phyloP scores from a whole-genome alignment of 108 stramenopile genomes.

The Asterionellopsis glacialis region DNA sequence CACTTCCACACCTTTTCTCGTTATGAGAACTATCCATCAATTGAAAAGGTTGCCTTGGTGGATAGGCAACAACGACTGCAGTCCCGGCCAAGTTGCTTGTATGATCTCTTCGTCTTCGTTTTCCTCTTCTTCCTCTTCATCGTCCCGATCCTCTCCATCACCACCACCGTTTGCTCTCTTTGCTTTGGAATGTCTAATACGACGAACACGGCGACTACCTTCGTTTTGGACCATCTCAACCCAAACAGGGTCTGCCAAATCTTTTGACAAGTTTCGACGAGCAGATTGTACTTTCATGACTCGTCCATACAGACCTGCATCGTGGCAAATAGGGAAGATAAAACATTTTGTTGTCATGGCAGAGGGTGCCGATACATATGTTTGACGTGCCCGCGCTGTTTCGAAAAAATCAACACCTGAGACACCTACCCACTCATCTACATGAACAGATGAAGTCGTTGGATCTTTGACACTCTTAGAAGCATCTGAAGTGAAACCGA shows the following conservation, averaged over 20 bases:
- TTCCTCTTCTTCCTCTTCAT: constrained; percentile 37
- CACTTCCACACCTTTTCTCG: too few relatives aligned
- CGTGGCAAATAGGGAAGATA: constrained; percentile 84
- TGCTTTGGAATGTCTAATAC: constrained; percentile 15
- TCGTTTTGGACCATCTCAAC: constrained; percentile 53
- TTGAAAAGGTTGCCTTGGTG: constrained; percentile 4
- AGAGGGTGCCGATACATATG: constrained; percentile 45
- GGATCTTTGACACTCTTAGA: constrained; percentile 3
- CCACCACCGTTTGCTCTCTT: constrained; percentile 8
- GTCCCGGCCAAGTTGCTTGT: constrained; percentile 56
- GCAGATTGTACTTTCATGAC: constrained; percentile 61
- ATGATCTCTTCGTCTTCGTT: constrained; percentile 36
- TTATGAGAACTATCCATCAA: too few relatives aligned
- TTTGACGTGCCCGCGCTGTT: constrained; percentile 39
- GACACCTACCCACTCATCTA: constrained; percentile 47
- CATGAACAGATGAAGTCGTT: constrained; percentile 9
- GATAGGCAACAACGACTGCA: constrained; percentile 45
- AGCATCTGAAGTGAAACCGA: constrained; percentile 6
- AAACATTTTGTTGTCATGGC: constrained; percentile 68
- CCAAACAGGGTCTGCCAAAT: constrained; percentile 48
- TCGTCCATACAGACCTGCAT: constrained; percentile 61
- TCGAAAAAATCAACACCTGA: constrained; percentile 64
- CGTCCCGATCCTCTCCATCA: constrained; percentile 15
- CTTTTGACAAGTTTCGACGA: constrained; percentile 43
- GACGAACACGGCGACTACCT: constrained; percentile 14